Percentiles rank a stretch among this genome's conserved stretches.
Conservation (phyloP, 345 rosid genomes). For the Excoecaria agallocha region DNA sequence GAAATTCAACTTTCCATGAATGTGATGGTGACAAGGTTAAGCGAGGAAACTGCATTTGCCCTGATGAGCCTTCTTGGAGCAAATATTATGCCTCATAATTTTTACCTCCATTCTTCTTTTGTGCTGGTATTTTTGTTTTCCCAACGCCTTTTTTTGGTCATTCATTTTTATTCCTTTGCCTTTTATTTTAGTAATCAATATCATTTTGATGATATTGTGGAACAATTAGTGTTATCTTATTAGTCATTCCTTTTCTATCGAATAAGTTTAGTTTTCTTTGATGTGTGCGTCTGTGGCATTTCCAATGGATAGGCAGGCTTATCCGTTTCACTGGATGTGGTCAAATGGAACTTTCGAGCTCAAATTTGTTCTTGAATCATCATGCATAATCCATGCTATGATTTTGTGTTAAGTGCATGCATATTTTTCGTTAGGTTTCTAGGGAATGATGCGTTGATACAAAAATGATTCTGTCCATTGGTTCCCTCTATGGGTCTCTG, state of each 20-base stretch:
- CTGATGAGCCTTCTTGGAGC: constrained; percentile 99
- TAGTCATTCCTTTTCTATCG: neutral
- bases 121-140: constrained; percentile 53
- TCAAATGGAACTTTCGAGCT: neutral
- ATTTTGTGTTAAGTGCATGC: neutral
- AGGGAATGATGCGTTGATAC: neutral
- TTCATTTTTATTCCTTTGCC: neutral
- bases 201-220: constrained; percentile 2
- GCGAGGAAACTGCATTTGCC: constrained; percentile 70
- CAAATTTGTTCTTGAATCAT: neutral
- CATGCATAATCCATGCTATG: neutral
- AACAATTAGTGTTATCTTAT: neutral
- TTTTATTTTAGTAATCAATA: neutral
- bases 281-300: neutral
- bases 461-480: neutral
- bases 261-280: neutral
- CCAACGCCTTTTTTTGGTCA: neutral
- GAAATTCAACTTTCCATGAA: constrained; percentile 63
- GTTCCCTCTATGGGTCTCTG: neutral
- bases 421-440: neutral
- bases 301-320: neutral
- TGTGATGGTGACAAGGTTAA: constrained; percentile 54
- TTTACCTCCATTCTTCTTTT: constrained; percentile 90
- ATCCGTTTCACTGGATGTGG: neutral
- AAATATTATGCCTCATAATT: constrained; percentile 88